Evolutionary conservation across 2,329 filamentous ascomycete species (phyloP), one percentile per base, ranked within the genome.

Genomic region (Byssothecium circinans): DNA sequence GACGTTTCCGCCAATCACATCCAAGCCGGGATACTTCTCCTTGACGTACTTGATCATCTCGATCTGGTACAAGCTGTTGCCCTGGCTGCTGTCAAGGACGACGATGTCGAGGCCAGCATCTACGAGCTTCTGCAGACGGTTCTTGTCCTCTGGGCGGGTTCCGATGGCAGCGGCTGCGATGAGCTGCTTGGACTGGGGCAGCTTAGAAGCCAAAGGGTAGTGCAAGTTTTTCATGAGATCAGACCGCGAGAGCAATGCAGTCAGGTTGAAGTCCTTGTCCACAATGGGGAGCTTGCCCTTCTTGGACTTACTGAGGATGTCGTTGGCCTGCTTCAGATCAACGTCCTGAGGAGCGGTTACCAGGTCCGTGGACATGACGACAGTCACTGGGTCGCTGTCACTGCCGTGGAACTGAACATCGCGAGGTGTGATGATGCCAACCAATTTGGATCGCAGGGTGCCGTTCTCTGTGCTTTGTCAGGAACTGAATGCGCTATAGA

Each of bases 31-130:
- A 78, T 86, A 92, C 62, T 86, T 89, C 60, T 86, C 73, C 82
- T 99, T 99, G 78, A 94, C 82, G 81, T 87, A 97, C 76, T 91
- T 91, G 79, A 99, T 84, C 94, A 99, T 99, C 53, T 96, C 90
- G 56, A 97, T 87, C 79, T 97, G 92, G 82, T 92, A 99, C 80
- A 97, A 91, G 76, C 88, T 94, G 83, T 97, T 97, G 60, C 94
- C 94, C 78, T 99, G 94, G 68, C 89, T 95, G 76, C 88, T 94
- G 80, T 99, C 94, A 43, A 99, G 83, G 62, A 99, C 81, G 59
- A 96, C 91, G 70, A 99, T 88, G 67, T 99, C 94, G 42, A 99
- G 83, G 54, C 94, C 94, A 61, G 94, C 94, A 48, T 96, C 92
- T 33, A 95, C 91, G 38, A 99, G 85, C 74, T 89, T 87, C 74